Percentiles rank a stretch among this genome's conserved stretches.
phyloP scores from a whole-genome alignment of 768 basidiomycete species.

The Xanthoconium purpureum region DNA sequence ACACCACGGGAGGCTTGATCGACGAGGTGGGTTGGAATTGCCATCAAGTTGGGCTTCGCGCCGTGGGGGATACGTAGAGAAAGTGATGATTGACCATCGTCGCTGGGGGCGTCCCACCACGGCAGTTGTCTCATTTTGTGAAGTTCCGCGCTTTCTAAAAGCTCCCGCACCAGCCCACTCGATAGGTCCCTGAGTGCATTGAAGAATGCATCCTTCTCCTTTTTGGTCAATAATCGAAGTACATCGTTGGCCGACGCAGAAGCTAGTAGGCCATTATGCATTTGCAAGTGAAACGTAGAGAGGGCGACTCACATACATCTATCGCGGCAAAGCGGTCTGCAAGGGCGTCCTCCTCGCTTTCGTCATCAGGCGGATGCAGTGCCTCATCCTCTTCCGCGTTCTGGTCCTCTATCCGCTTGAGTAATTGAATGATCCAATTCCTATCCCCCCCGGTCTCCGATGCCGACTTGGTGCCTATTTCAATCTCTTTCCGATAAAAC shows the following conservation, averaged over 20 bases:
- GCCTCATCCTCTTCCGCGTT: constrained; percentile 37
- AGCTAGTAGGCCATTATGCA: constrained; percentile 37
- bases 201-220: constrained; percentile 60
- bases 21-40: constrained; percentile 45
- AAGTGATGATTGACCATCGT: not conserved
- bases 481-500: constrained; percentile 77
- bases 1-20: constrained; percentile 37
- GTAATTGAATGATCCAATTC: constrained; percentile 61
- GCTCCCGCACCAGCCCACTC: constrained; percentile 56
- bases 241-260: constrained; percentile 52
- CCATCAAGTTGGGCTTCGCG: constrained; percentile 41
- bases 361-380: constrained; percentile 34
- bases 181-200: constrained; percentile 56
- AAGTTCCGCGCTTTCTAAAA: constrained; percentile 58
- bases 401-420: constrained; percentile 72
- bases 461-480: constrained; percentile 56
- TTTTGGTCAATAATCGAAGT: constrained; percentile 58
- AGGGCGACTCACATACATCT: constrained; percentile 53
- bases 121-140: constrained; percentile 49
- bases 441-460: constrained; percentile 58
- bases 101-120: constrained; percentile 64
- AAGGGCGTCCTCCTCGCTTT: constrained; percentile 44
- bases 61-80: constrained; percentile 29
- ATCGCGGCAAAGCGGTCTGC: constrained; percentile 50
- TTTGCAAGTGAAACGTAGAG: not conserved